phyloP scores from a whole-genome alignment of 1,139 yeast species.

The Debaryomyces udenii region DNA sequence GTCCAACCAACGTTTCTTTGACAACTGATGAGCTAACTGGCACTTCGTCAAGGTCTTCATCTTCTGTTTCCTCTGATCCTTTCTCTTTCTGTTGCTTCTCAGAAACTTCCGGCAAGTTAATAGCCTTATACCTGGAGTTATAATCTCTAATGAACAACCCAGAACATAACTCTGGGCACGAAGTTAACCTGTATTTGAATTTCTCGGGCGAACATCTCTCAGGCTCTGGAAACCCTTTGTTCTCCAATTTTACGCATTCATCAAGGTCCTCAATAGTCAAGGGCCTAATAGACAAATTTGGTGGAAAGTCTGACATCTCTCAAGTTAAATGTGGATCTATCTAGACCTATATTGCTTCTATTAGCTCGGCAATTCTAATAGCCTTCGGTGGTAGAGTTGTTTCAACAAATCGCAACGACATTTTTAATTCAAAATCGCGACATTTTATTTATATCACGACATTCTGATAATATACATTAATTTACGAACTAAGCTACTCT shows the following conservation, averaged over 20 bases:
- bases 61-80: conserved; percentile 27
- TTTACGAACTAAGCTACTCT: conserved; percentile 20
- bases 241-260: conserved; percentile 63
- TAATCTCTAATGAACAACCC: conserved; percentile 83
- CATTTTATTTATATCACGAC: neutral
- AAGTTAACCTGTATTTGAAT: conserved; percentile 67
- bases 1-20: conserved; percentile 77
- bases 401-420: neutral
- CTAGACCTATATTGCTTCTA: too few species aligned
- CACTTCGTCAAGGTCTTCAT: conserved; percentile 39
- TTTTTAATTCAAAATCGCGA: neutral
- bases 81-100: conserved; percentile 32
- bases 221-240: conserved; percentile 63
- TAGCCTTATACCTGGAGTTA: conserved; percentile 43
- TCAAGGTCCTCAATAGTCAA: conserved; percentile 69
- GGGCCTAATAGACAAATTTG: conserved; percentile 80
- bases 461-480: neutral
- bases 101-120: conserved; percentile 50
- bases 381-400: too few species aligned
- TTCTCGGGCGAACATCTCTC: conserved; percentile 71
- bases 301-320: conserved; percentile 47
- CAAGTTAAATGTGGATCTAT: too few species aligned
- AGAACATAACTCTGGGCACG: conserved; percentile 87
- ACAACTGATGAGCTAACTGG: conserved; percentile 55
- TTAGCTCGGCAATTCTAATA: too few species aligned